Base-by-base conservation (phyloP, 306 rosid species). In the Urtica urens region DNA sequence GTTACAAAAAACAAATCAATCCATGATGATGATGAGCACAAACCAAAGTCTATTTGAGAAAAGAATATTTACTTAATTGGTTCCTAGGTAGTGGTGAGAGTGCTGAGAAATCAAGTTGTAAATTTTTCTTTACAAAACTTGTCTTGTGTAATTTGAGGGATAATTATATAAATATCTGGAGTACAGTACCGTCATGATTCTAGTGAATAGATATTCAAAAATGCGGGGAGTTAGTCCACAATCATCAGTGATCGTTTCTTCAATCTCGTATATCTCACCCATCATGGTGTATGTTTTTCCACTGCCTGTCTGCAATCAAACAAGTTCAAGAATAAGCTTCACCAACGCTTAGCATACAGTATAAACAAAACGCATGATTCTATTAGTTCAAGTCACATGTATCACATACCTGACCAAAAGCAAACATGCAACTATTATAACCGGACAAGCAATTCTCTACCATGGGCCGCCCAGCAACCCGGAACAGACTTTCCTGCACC, bases 261-360 rank as follows among this genome's bases (percentile, higher is more conserved):
- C 84, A 53, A 63, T 57, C 69, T 74, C 87, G 44, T 72, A 58
- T 29, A 90, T 72, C 63, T 86, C 95, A 30, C 97, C 97, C 97
- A 84, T 90, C 97, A 90, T 84, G 39, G 97, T 84, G 59, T 90
- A 79, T 24, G 97, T 90, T 78, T 84, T 90, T 62, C 97, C 97
- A 51, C 97, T 84, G 22, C 97, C 97, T 2, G 97, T 90, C 97
- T 88, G 79, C 76, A 67, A 49, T 62, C 28, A 72, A 55, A 23
- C 27, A 51, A 37, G 20, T 57, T 53, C n/a, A 23, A 51, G 41
- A 65, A 50, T 66, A 60, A 68, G 39, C 57, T 27, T 53, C 22
- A 5, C 38, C 48, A 15, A 47, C 21, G 15, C 23, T 11, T 40
- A 58, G 57, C 33, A 40, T 5, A 17, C 48, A 51, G 35, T 53